A percentile compares a stretch with the other conserved stretches of the same genome.
Conservation (phyloP, 2,329 filamentous ascomycete species). For the Aspergillus novoparasiticus region DNA sequence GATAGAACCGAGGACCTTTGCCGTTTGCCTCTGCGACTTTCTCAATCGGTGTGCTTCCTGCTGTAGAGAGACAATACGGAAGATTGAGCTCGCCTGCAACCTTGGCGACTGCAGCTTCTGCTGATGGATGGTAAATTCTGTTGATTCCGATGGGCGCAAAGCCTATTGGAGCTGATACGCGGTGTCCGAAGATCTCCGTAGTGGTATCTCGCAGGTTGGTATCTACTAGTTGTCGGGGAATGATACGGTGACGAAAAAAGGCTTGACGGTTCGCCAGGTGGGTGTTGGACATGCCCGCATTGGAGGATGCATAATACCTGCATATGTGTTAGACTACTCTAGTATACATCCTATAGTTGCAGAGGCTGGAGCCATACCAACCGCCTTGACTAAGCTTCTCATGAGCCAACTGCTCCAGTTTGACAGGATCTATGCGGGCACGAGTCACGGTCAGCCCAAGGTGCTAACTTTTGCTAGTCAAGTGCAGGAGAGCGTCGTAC, state of each 20-base stretch:
- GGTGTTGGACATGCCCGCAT: slow-evolving; percentile 43
- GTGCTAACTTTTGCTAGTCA: neutral
- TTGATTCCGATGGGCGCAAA: slow-evolving; percentile 68
- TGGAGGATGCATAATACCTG: slow-evolving; percentile 41
- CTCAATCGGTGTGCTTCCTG: slow-evolving; percentile 60
- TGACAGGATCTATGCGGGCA: slow-evolving; percentile 48
- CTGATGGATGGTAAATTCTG: slow-evolving; percentile 63
- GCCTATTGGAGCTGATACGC: slow-evolving; percentile 62
- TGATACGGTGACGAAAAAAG: slow-evolving; percentile 65
- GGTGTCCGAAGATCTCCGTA: slow-evolving; percentile 62
- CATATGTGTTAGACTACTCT: neutral
- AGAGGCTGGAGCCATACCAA: slow-evolving; percentile 42
- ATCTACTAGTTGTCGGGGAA: slow-evolving; percentile 64
- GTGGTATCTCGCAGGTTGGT: slow-evolving; percentile 61
- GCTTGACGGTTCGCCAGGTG: slow-evolving; percentile 63
- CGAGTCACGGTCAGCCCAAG: neutral
- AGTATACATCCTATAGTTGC: neutral
- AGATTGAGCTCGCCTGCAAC: slow-evolving; percentile 62
- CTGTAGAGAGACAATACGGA: slow-evolving; percentile 62
- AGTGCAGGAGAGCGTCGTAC: slow-evolving; percentile 26
- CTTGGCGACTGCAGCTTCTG: slow-evolving; percentile 62
- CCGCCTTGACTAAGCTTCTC: slow-evolving; percentile 59
- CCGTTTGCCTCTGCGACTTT: slow-evolving; percentile 61
- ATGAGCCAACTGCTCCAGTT: slow-evolving; percentile 61
- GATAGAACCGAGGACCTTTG: slow-evolving; percentile 58